phyloP scores from a whole-genome alignment of 1,284 basidiomycete species.

The Malassezia arunalokei region DNA sequence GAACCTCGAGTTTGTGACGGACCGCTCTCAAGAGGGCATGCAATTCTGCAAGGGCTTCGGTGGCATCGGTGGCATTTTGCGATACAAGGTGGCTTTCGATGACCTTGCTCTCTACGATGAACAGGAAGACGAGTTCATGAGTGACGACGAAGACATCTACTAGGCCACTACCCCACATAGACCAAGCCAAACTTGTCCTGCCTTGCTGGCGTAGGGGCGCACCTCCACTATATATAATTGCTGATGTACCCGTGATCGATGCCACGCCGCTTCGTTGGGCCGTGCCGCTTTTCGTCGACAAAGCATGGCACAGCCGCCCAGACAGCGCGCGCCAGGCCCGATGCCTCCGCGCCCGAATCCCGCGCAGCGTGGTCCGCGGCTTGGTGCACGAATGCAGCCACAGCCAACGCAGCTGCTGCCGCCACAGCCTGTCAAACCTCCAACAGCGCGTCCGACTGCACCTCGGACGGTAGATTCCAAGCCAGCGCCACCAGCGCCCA shows the following conservation, averaged over 20 bases:
- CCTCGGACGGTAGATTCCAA: no score
- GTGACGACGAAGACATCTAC: conserved; percentile 35
- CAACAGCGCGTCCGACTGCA: not conserved
- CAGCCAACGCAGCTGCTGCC: not conserved
- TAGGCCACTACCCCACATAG: not conserved
- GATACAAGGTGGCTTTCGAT: conserved; percentile 49
- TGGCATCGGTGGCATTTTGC: conserved; percentile 84
- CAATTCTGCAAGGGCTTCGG: conserved; percentile 99
- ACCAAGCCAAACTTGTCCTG: no score
- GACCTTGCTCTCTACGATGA: conserved; percentile 42
- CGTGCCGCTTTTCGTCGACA: no score
- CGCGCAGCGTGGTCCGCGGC: not conserved
- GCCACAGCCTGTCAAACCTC: not conserved
- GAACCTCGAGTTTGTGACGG: conserved; percentile 23
- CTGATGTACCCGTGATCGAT: no score
- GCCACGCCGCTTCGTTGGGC: no score
- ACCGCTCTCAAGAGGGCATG: conserved; percentile 78
- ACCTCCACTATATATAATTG: no score
- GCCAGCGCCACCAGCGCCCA: no score
- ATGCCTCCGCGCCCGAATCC: not conserved
- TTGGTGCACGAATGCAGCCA: not conserved
- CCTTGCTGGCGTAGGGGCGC: no score
- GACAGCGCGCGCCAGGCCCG: not conserved
- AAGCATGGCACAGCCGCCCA: not conserved
- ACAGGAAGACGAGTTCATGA: conserved; percentile 43